Percentiles rank a stretch among this genome's conserved stretches.
These are phyloP conservation scores for Mycena citricolor DNA, from an alignment of 1,284 basidiomycete genomes.

Conservation along the genomic window DNA sequence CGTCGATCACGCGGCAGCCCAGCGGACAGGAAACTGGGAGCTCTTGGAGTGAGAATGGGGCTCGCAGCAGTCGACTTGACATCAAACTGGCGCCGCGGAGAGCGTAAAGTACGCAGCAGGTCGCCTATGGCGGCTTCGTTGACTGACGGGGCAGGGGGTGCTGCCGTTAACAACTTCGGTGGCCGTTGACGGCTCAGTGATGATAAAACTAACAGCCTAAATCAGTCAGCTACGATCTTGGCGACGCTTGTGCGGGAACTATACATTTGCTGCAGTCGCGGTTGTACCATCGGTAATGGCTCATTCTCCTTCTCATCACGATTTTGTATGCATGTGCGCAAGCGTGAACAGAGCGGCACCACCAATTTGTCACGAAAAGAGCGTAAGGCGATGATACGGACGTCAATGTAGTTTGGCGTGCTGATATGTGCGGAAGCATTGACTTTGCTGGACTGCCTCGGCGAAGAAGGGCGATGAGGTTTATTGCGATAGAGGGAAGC, in stretches of 20 bases:
- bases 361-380: constrained; percentile 82
- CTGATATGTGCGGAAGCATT: constrained; percentile 41
- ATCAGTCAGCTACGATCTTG: no score
- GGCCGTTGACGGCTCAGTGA: constrained; percentile 59
- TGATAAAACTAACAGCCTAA: constrained; percentile 74
- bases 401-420: constrained; percentile 64
- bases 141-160: constrained; percentile 50
- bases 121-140: constrained; percentile 66
- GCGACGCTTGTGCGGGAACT: constrained; percentile 23
- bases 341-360: constrained; percentile 56
- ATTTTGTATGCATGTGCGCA: constrained; percentile 50
- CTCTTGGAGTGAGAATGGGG: constrained; percentile 38
- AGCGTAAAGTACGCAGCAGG: constrained; percentile 58
- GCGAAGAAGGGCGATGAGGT: constrained; percentile 62
- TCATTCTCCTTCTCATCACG: constrained; percentile 55
- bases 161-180: constrained; percentile 52
- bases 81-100: constrained; percentile 38
- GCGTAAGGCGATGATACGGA: constrained; percentile 75
- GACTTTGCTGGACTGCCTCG: constrained; percentile 48
- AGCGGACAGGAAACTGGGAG: constrained; percentile 69
- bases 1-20: constrained; percentile 72
- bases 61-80: constrained; percentile 33
- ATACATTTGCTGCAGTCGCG: constrained; percentile 76
- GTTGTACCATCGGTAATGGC: constrained; percentile 52
- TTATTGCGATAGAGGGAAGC: constrained; percentile 60